phyloP scores from a whole-genome alignment of 2,329 filamentous ascomycete genomes.

The Ophiobolus disseminans region DNA sequence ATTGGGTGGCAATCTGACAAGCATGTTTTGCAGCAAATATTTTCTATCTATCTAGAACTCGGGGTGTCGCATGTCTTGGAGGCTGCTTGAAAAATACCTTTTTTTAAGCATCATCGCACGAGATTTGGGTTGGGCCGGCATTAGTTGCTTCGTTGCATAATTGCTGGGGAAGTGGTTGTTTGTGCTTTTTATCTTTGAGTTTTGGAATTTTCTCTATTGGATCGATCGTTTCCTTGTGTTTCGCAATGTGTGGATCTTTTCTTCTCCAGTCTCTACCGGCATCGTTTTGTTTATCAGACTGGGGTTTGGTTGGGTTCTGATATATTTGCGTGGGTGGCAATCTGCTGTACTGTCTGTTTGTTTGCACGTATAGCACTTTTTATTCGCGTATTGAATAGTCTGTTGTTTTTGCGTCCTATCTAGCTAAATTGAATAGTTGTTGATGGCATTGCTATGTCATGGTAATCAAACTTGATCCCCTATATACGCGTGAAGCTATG shows the following conservation, averaged over 20 bases:
- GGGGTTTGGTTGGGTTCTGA: constrained; percentile 9
- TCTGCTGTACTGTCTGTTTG: constrained; percentile 19
- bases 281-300: background rate
- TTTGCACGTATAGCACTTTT: constrained; percentile 7
- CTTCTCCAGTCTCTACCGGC: constrained; percentile 23
- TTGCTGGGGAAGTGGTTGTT: constrained; percentile 32
- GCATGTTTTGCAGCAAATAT: constrained; percentile 32
- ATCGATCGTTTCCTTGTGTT: constrained; percentile 8
- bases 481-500: background rate
- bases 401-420: constrained; percentile 9
- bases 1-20: constrained; percentile 31
- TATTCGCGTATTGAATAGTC: constrained; percentile 8
- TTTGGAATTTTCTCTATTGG: constrained; percentile 1
- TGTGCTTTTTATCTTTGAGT: constrained; percentile 24
- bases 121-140: constrained; percentile 26
- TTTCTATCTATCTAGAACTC: constrained; percentile 28
- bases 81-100: constrained; percentile 27
- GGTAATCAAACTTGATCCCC: constrained; percentile 6
- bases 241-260: constrained; percentile 14
- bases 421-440: constrained; percentile 22
- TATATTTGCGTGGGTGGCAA: constrained; percentile 17
- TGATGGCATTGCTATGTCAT: constrained; percentile 10
- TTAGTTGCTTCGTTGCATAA: constrained; percentile 31
- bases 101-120: constrained; percentile 30
- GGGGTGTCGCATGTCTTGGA: constrained; percentile 35